Evolutionary conservation across 2,329 filamentous ascomycete species (phyloP).

Genomic region (Cladophialophora bantiana): DNA sequence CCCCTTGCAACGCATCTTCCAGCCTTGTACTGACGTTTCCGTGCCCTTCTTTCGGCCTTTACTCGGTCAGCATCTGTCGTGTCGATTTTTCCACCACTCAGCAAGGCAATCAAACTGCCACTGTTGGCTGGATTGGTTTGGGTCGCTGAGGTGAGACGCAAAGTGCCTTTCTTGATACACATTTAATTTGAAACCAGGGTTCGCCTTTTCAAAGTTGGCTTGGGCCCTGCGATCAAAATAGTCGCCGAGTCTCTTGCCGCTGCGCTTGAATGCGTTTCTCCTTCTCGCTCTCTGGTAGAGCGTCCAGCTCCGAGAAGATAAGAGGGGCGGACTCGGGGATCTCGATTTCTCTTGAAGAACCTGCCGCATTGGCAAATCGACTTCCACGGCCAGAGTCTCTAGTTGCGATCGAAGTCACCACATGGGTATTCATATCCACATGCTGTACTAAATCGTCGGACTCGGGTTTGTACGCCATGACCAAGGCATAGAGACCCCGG

Average conservation of each 20-base stretch:
- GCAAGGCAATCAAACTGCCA: constrained; percentile 54
- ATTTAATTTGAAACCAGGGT: constrained; percentile 51
- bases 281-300: constrained; percentile 27
- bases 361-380: constrained; percentile 20
- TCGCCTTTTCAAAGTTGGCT: constrained; percentile 50
- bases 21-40: constrained; percentile 17
- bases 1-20: constrained; percentile 21
- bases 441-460: constrained; percentile 34
- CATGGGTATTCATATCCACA: constrained; percentile 47
- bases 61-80: constrained; percentile 20
- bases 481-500: constrained; percentile 60
- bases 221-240: constrained; percentile 59
- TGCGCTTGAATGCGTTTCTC: constrained; percentile 37
- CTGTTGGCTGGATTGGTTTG: constrained; percentile 59
- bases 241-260: constrained; percentile 49
- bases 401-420: constrained; percentile 46
- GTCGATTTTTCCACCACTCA: constrained; percentile 52
- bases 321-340: constrained; percentile 56
- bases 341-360: constrained; percentile 46
- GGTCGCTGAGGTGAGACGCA: constrained; percentile 58
- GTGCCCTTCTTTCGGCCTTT: constrained; percentile 13
- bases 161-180: constrained; percentile 47
- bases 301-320: constrained; percentile 52
- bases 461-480: constrained; percentile 61
- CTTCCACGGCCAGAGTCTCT: constrained; percentile 16